These are phyloP conservation scores for Chernovozyma aurita DNA, from an alignment of 1,139 yeast species.

Conservation along the genomic window DNA sequence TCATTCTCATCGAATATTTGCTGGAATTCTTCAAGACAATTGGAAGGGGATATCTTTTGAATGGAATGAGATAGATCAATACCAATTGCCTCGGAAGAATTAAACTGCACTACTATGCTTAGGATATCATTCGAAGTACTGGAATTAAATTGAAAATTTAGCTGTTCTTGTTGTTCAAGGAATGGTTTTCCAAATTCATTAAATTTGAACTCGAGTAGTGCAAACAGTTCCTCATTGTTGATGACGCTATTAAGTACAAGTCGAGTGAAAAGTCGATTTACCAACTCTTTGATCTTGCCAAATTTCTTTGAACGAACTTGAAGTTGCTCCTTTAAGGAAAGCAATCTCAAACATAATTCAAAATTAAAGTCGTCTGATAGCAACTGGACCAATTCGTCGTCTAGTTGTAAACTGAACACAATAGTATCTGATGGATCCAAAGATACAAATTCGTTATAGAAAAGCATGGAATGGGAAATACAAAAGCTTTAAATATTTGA, in stretches of 20 bases:
- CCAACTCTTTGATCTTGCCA: conserved; percentile 13
- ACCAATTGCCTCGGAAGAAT: conserved; percentile 39
- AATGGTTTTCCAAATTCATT: conserved; percentile 37
- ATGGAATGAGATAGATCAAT: conserved; percentile 56
- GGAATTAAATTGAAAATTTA: conserved; percentile 38
- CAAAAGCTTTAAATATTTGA: too few relatives aligned
- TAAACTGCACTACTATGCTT: conserved; percentile 36
- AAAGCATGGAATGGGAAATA: background rate
- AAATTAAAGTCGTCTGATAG: conserved; percentile 33
- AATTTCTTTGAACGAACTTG: conserved; percentile 27
- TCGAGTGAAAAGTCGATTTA: conserved; percentile 21
- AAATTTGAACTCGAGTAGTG: conserved; percentile 16
- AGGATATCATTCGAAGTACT: conserved; percentile 55
- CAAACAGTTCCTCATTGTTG: conserved; percentile 21
- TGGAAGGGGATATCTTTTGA: conserved; percentile 36
- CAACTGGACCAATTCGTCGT: conserved; percentile 10
- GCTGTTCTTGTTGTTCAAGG: conserved; percentile 10
- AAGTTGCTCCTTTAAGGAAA: conserved; percentile 32
- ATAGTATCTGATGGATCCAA: conserved; percentile 1
- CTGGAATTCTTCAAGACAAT: conserved; percentile 38
- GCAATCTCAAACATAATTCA: conserved; percentile 29
- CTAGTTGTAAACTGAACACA: conserved; percentile 2
- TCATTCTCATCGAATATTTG: conserved; percentile 49
- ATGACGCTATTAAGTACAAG: conserved; percentile 19
- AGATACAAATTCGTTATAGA: background rate